Base-by-base conservation (phyloP, 345 rosid species). In the Citrus cavaleriei region DNA sequence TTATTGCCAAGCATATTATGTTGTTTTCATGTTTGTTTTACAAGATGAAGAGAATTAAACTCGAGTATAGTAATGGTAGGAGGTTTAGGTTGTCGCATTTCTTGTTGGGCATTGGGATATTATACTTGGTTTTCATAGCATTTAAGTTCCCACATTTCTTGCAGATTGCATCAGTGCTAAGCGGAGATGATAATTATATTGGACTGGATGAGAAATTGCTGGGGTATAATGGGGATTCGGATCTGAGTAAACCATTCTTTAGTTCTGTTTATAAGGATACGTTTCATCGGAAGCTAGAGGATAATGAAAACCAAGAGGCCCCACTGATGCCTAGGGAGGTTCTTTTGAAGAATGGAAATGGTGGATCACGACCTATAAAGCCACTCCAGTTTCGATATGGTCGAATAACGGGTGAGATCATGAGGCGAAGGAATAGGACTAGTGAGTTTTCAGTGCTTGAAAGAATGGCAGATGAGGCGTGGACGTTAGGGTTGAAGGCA, bases 391-490 rank as follows among this genome's bases (percentile, higher is more conserved):
- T 83, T 73, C 89, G 75, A 21, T 96, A 91, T 79, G 98, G 97
- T 77, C 85, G 94, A 72, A 89, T 94, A 77, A 89, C 97, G 0
- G 97, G 91, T 78, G 95, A 90, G 85, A 79, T 93, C 42, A 83
- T 90, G 95, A 88, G 86, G 77, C 84, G 92, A 79, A 91, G 87
- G 84, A 93, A 93, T 78, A 89, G 87, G 83, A 93, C 93, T 10
- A 79, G 69, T 38, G 91, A 86, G 72, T 79, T 90, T 74, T 90
- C 97, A 1, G 76, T 82, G 72, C 86, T 96, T 70, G 94, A 91
- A 86, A 96, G 79, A 81, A 89, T 96, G 97, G 97, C 94, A 2
- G 95, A 91, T 73, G 98, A 96, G 81, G 99, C 99, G 42, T 93
- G 97, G 98, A 87, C 86, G 12, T 85, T 96, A 83, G 99, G 99